Evolutionary conservation across 2,329 filamentous ascomycete genomes (phyloP), one percentile per base, ranked within the genome.

Genomic region (Escovopsis weberi): DNA sequence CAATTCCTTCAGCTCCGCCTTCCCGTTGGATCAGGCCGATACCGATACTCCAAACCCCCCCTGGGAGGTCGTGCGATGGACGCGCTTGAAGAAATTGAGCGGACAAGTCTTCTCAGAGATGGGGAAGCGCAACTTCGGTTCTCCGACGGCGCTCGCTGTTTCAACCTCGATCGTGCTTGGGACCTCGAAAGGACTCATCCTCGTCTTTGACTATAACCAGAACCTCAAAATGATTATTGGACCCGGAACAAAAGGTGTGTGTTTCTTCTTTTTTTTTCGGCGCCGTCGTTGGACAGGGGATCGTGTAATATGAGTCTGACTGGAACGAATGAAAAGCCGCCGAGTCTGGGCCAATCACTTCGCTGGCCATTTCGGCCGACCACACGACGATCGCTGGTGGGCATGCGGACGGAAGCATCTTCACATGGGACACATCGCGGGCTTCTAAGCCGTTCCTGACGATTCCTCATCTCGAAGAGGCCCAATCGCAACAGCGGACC

Each of bases 21-120:
- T 84, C 10, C 55, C 79, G 4, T 57, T 72, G 12, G 78, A 80
- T 45, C 61, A 73, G 37, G 67, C 78, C 41, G 82, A 83, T 39
- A 68, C 72, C 19, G 83, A 89, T 49, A 77, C 79, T 1, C 72
- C 78, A 3, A 79, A 85, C 43, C 78, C 85, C 5, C 91, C 91
- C 2, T 98, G 91, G 93, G 91, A 98, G 55, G 87, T 96, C 42
- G 83, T 98, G 45, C 75, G 88, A 56, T 98, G 93, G 93, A 96
- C 86, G 1, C 91, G 84, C 57, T 66, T 98, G 44, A 85, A 80
- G 55, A 96, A 93, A 59, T 76, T 98, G 48, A 87, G 86, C 23
- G 78, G 77, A 0, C 86, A 96, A 59, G 79, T 85, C 4, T 96
- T 96, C 59, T 94, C 89, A 2, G 93, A 98, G 61, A 75, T 81